Conservation (phyloP, 805 yeast species). For the Yamadazyma nakazawae region DNA sequence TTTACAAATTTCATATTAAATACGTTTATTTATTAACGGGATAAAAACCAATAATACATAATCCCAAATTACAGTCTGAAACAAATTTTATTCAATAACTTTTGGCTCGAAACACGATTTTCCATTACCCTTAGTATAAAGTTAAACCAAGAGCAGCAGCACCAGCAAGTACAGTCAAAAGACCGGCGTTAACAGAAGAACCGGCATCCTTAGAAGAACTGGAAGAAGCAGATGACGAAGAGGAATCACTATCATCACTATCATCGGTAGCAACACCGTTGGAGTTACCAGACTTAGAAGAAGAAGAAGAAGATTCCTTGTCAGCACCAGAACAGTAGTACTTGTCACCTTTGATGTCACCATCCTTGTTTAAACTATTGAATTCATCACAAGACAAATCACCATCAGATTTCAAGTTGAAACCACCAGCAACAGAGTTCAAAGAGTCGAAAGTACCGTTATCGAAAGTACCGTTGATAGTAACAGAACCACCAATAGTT, state of each 20-base stretch:
- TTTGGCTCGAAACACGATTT: slow-evolving; percentile 2
- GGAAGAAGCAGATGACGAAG: slow-evolving; percentile 22
- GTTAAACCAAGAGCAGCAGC: slow-evolving; percentile 39
- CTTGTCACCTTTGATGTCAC: slow-evolving; percentile 88
- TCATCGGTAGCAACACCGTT: slow-evolving; percentile 21
- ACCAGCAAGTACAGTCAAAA: slow-evolving; percentile 24
- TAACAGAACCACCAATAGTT: slow-evolving; percentile 85
- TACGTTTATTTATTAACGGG: slow-evolving; percentile 3
- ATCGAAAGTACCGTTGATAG: slow-evolving; percentile 74
- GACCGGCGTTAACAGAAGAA: slow-evolving; percentile 13
- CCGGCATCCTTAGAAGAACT: slow-evolving; percentile 16
- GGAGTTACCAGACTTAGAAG: slow-evolving; percentile 34
- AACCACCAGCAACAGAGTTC: slow-evolving; percentile 88
- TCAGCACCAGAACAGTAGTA: slow-evolving; percentile 69
- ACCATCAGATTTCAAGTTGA: slow-evolving; percentile 70
- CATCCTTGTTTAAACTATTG: slow-evolving; percentile 65
- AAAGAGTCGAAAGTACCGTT: slow-evolving; percentile 74
- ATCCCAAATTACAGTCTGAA: slow-evolving; percentile 1
- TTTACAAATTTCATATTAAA: neutral
- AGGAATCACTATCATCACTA: slow-evolving; percentile 10
- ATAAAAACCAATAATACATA: slow-evolving; percentile 4
- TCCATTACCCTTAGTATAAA: slow-evolving; percentile 17
- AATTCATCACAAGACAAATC: slow-evolving; percentile 80
- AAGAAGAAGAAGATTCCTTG: slow-evolving; percentile 42
- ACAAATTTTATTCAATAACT: neutral